Conservation (phyloP, 2,329 filamentous ascomycete genomes). For the Fusarium denticulatum region DNA sequence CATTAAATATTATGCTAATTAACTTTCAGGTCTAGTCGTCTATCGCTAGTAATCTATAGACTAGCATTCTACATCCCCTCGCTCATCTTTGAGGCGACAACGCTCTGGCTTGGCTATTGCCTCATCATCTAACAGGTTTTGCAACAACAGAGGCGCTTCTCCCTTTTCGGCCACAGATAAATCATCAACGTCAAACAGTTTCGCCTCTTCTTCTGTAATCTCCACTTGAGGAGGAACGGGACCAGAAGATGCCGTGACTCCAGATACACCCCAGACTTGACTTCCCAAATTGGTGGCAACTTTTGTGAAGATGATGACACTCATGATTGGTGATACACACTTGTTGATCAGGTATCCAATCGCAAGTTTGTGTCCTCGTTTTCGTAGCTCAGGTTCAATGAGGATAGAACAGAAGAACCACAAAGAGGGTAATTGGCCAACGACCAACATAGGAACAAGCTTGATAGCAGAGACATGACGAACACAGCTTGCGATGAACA, state of each 20-base stretch:
- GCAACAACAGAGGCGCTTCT: background rate
- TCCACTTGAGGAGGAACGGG: background rate
- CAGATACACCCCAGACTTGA: conserved; percentile 38
- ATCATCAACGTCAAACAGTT: background rate
- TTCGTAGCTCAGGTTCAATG: conserved; percentile 23
- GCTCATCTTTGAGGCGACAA: background rate
- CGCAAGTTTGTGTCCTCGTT: conserved; percentile 28
- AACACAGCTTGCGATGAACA: conserved; percentile 40
- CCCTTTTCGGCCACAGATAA: conserved; percentile 26
- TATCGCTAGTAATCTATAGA: background rate
- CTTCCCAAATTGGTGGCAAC: conserved; percentile 36
- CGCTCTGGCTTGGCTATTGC: background rate
- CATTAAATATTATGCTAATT: background rate
- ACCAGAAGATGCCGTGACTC: conserved; percentile 34
- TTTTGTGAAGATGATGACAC: conserved; percentile 39
- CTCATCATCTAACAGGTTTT: background rate
- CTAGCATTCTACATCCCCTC: conserved; percentile 1
- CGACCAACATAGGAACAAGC: conserved; percentile 32
- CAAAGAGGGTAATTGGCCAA: conserved; percentile 22
- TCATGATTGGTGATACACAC: conserved; percentile 34
- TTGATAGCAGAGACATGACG: conserved; percentile 13
- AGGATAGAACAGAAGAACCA: conserved; percentile 37
- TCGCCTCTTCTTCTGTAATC: background rate
- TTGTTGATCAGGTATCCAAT: conserved; percentile 36
- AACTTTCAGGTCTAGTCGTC: background rate